Conservation (phyloP, 2,329 filamentous ascomycete genomes). For the Cercospora canescens region DNA sequence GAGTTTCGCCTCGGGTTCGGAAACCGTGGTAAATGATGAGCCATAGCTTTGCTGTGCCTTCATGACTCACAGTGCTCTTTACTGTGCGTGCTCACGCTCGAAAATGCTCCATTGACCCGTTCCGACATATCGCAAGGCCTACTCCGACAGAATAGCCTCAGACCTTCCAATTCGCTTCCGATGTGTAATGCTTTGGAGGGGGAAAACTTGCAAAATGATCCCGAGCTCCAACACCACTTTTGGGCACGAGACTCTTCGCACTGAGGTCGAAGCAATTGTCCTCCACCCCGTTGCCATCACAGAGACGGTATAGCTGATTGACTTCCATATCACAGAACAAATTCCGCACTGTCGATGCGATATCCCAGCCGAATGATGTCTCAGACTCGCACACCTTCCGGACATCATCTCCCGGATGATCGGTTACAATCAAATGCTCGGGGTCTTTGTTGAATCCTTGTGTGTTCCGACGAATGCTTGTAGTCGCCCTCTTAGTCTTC, state of each 20-base stretch:
- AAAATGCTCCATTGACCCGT: too few species aligned
- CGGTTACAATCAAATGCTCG: background rate
- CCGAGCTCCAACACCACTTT: background rate
- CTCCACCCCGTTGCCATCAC: background rate
- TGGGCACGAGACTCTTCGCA: background rate
- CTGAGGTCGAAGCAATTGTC: background rate
- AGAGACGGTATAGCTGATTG: background rate
- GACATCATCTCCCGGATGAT: background rate
- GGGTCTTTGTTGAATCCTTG: background rate
- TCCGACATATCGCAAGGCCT: too few species aligned
- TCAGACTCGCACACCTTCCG: background rate
- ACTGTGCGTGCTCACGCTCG: too few species aligned
- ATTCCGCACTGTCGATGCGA: background rate
- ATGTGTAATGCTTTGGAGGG: background rate
- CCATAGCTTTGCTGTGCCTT: too few species aligned
- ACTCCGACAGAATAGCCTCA: too few species aligned
- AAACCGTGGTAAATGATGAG: too few species aligned
- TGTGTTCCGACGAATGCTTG: background rate
- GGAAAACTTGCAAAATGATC: background rate
- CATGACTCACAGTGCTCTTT: too few species aligned
- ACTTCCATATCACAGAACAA: background rate
- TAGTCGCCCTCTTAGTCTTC: background rate
- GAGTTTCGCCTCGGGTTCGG: too few species aligned
- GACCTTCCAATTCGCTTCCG: background rate
- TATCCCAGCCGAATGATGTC: slow-evolving; percentile 1